These are phyloP conservation scores for Paraphysoderma sedebokerense DNA, from an alignment of 371 early-diverging fungal genomes.

Conservation along the genomic window DNA sequence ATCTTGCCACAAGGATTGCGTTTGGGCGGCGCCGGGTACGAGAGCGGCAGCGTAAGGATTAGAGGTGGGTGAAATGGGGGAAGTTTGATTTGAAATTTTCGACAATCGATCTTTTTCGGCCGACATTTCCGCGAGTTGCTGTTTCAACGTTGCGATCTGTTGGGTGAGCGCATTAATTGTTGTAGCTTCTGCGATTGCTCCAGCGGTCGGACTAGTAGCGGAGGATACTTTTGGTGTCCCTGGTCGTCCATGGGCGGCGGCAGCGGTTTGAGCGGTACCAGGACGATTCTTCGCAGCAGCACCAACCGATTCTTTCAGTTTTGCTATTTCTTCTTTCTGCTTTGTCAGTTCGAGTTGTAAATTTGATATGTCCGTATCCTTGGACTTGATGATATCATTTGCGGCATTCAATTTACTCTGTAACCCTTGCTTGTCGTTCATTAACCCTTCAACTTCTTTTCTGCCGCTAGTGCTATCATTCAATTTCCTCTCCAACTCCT, in stretches of 20 bases:
- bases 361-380: conserved; percentile 44
- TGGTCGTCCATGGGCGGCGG: neutral
- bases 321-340: conserved; percentile 28
- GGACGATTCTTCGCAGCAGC: conserved; percentile 13
- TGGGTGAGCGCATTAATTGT: conserved; percentile 13
- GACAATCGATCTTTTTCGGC: too few relatives aligned
- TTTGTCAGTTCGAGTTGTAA: conserved; percentile 36
- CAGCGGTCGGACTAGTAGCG: conserved; percentile 1
- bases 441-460: conserved; percentile 3
- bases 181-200: neutral
- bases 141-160: conserved; percentile 29
- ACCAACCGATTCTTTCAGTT: conserved; percentile 7
- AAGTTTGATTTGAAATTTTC: too few relatives aligned
- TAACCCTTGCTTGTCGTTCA: conserved; percentile 7
- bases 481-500: conserved; percentile 5
- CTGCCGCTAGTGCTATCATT: neutral
- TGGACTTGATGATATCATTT: conserved; percentile 33
- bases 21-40: neutral
- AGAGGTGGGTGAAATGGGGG: too few relatives aligned
- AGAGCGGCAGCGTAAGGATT: conserved; percentile 5
- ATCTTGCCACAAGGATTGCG: neutral
- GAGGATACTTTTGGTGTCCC: neutral
- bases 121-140: conserved; percentile 17
- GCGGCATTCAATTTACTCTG: conserved; percentile 5
- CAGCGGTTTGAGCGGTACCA: conserved; percentile 3